A percentile compares a stretch with the other conserved stretches of the same genome.
These are phyloP conservation scores for Cladobotryum mycophilum DNA, from an alignment of 2,329 filamentous ascomycete genomes.

Conservation along the genomic window DNA sequence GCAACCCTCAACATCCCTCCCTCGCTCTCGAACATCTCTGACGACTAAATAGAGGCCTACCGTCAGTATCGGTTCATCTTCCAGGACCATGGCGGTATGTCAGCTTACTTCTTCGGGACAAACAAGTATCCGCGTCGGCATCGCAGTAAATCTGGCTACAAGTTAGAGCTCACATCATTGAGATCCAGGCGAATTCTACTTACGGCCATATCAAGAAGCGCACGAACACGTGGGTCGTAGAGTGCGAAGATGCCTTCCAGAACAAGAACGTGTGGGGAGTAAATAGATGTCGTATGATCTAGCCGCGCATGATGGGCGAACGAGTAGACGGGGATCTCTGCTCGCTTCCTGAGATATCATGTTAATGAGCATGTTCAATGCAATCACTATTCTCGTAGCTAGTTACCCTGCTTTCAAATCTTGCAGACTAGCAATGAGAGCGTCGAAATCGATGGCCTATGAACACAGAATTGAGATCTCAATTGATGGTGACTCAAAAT, in stretches of 20 bases:
- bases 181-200: conserved; percentile 10
- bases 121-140: conserved; percentile 88
- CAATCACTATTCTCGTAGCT: background rate
- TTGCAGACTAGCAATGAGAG: conserved; percentile 68
- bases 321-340: conserved; percentile 91
- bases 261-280: conserved; percentile 92
- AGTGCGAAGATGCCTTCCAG: conserved; percentile 94
- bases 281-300: conserved; percentile 76
- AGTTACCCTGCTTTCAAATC: conserved; percentile 86
- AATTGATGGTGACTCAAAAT: no score
- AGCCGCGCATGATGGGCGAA: conserved; percentile 85
- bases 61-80: conserved; percentile 5
- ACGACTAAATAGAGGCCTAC: conserved; percentile 48
- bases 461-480: background rate
- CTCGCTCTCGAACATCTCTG: conserved; percentile 83
- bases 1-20: conserved; percentile 86
- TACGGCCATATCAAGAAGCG: conserved; percentile 86
- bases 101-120: conserved; percentile 73
- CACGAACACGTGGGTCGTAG: conserved; percentile 77
- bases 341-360: conserved; percentile 57
- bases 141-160: conserved; percentile 82
- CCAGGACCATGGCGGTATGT: background rate
- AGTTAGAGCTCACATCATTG: conserved; percentile 1
- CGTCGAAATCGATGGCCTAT: conserved; percentile 85
- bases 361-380: conserved; percentile 9